phyloP scores from a whole-genome alignment of 2,329 filamentous ascomycete genomes.

The Sphaerulina vaccinii region DNA sequence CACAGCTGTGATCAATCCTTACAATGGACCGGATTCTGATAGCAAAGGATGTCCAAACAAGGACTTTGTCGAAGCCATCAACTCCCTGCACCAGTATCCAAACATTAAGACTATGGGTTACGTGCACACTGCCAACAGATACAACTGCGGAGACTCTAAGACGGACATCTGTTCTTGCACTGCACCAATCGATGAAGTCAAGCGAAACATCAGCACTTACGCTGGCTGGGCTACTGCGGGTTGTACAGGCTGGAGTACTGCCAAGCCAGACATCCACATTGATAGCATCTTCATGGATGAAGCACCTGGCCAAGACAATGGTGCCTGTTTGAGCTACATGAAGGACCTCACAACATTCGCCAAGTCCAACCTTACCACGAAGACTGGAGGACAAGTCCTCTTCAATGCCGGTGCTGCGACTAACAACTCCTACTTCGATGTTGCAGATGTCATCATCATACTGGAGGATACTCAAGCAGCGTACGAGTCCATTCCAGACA shows the following conservation, averaged over 20 bases:
- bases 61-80: slow-evolving; percentile 28
- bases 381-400: background rate
- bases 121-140: slow-evolving; percentile 31
- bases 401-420: slow-evolving; percentile 15
- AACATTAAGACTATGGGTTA: slow-evolving; percentile 35
- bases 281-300: slow-evolving; percentile 17
- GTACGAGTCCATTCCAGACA: slow-evolving; percentile 8
- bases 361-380: background rate
- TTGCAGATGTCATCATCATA: slow-evolving; percentile 13
- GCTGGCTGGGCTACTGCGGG: slow-evolving; percentile 4
- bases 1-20: slow-evolving; percentile 34
- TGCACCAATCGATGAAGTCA: background rate
- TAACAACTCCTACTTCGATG: slow-evolving; percentile 7
- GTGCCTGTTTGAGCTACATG: slow-evolving; percentile 10
- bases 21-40: slow-evolving; percentile 28
- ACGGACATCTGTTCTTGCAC: slow-evolving; percentile 11
- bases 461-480: slow-evolving; percentile 8
- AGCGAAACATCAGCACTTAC: slow-evolving; percentile 11
- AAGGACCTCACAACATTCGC: slow-evolving; percentile 5
- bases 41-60: slow-evolving; percentile 22
- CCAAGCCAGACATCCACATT: slow-evolving; percentile 3
- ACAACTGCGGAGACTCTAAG: slow-evolving; percentile 19
- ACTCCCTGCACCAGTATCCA: slow-evolving; percentile 26
- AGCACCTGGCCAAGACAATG: slow-evolving; percentile 4
- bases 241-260: background rate